Conservation (phyloP, 148 eudicot species). For the Silene latifolia region DNA sequence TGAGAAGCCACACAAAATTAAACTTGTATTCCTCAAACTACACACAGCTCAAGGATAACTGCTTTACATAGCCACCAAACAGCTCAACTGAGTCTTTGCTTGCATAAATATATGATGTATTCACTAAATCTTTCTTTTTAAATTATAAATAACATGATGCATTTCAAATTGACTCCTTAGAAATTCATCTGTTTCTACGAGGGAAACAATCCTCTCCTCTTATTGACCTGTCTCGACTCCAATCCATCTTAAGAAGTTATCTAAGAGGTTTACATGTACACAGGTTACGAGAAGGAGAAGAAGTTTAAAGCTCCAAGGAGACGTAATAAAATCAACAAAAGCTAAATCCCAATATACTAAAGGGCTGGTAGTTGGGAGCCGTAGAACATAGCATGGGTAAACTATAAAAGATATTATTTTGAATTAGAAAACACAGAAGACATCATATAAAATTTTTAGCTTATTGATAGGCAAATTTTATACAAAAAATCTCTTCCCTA, state of each 20-base stretch:
- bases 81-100: too few species aligned
- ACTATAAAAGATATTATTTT: background rate
- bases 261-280: background rate
- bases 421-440: background rate
- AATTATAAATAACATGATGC: background rate
- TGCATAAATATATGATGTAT: too few species aligned
- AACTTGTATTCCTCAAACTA: too few species aligned
- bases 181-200: background rate
- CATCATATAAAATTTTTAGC: background rate
- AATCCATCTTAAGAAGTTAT: background rate
- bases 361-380: background rate
- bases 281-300: background rate
- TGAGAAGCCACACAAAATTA: too few species aligned
- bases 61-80: too few species aligned
- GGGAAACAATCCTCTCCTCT: background rate
- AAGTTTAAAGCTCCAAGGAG: background rate
- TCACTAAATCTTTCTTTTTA: too few species aligned
- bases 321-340: background rate
- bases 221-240: background rate
- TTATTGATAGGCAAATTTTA: background rate
- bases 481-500: background rate
- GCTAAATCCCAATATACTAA: background rate
- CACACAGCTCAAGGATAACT: too few species aligned
- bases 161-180: background rate
- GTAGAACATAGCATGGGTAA: background rate